A percentile compares a stretch with the other conserved stretches of the same genome.
Evolutionary conservation across 495 filamentous ascomycete genomes (phyloP).

Genomic region (Penicillium dipodomyicola): DNA sequence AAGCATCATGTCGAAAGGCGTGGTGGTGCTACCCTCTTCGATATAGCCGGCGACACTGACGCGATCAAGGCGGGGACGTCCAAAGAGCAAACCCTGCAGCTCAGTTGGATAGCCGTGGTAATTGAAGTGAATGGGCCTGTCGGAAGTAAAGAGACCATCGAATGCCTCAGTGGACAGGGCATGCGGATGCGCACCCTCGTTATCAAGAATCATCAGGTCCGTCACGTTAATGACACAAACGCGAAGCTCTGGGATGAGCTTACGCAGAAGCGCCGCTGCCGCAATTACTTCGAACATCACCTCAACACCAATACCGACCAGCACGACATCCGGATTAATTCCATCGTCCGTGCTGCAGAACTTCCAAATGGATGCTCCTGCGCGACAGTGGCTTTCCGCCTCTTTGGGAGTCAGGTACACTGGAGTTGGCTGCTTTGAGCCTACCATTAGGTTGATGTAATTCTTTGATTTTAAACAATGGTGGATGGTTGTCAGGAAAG

Average conservation of each 20-base stretch:
- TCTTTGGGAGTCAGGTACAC: conserved; percentile 65
- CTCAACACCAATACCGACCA: conserved; percentile 70
- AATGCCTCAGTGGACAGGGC: conserved; percentile 54
- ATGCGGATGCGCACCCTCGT: conserved; percentile 62
- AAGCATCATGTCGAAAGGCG: conserved; percentile 74
- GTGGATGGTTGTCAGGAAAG: conserved; percentile 62
- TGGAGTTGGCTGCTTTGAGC: conserved; percentile 67
- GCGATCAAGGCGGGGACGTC: conserved; percentile 48
- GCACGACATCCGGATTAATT: conserved; percentile 61
- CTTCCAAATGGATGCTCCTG: conserved; percentile 63
- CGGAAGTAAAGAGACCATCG: conserved; percentile 58
- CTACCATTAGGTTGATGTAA: conserved; percentile 72
- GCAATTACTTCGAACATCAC: conserved; percentile 68
- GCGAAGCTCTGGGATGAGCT: conserved; percentile 51
- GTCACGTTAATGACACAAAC: conserved; percentile 73
- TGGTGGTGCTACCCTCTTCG: conserved; percentile 71
- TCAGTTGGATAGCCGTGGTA: conserved; percentile 69
- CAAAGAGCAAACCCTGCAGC: conserved; percentile 63
- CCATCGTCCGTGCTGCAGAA: conserved; percentile 62
- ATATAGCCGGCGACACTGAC: conserved; percentile 62
- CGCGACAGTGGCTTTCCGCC: conserved; percentile 63
- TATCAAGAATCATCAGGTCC: conserved; percentile 65
- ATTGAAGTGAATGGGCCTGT: conserved; percentile 63
- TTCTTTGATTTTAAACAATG: conserved; percentile 65
- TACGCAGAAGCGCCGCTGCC: conserved; percentile 57